Evolutionary conservation across 192 early-diverging fungal species (phyloP).

Genomic region (Linnemannia exigua): DNA sequence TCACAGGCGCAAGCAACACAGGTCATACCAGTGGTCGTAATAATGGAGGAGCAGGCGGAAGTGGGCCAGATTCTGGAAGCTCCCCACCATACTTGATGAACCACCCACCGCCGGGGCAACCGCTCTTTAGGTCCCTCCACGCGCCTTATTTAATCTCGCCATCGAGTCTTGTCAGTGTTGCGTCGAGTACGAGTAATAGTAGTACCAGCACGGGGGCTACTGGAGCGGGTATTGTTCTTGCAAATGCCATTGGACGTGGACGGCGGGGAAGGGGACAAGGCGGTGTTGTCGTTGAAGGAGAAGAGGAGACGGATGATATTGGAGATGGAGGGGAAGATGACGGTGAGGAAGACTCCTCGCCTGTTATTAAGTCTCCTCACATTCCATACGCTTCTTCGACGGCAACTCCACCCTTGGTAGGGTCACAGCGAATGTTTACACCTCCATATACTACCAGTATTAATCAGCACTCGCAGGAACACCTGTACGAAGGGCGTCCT

Average conservation of each 20-base stretch:
- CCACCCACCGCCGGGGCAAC: conserved; percentile 44
- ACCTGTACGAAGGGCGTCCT: neutral
- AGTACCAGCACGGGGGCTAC: conserved; percentile 2
- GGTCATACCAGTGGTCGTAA: too few relatives aligned
- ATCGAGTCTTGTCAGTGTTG: conserved; percentile 12
- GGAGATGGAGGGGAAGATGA: neutral
- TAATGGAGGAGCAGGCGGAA: neutral
- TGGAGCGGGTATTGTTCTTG: neutral
- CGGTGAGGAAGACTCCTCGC: neutral
- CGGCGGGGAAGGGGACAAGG: neutral
- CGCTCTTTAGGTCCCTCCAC: conserved; percentile 38
- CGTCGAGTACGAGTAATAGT: conserved; percentile 1
- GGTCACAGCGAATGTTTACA: neutral
- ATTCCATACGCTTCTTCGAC: neutral
- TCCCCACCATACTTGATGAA: conserved; percentile 16
- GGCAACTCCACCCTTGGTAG: neutral
- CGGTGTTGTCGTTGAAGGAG: too few relatives aligned
- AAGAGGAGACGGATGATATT: neutral
- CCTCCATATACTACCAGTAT: neutral
- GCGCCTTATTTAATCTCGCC: conserved; percentile 39
- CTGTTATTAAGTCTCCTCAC: neutral
- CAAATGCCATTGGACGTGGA: neutral
- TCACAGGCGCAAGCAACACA: neutral
- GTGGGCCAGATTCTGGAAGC: neutral
- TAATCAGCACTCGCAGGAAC: neutral